Evolutionary conservation across 495 filamentous ascomycete species (phyloP).

Genomic region (Cetradonia linearis): DNA sequence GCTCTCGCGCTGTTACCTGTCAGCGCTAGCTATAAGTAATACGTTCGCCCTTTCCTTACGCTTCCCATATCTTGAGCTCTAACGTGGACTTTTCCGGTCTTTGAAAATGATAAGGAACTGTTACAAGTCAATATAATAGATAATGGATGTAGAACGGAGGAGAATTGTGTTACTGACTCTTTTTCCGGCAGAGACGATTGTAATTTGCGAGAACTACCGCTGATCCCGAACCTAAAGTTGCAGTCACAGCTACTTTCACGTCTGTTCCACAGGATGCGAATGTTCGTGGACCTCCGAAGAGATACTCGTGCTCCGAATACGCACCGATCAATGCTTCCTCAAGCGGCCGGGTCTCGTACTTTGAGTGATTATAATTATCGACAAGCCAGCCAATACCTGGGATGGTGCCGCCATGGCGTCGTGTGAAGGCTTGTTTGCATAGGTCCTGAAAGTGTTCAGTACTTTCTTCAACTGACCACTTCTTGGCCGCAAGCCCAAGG

Average conservation of each 20-base stretch:
- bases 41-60: constrained; percentile 27
- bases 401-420: constrained; percentile 30
- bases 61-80: constrained; percentile 45
- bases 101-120: constrained; percentile 34
- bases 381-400: constrained; percentile 30
- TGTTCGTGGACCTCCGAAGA: constrained; percentile 33
- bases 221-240: constrained; percentile 32
- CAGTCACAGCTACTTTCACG: constrained; percentile 39
- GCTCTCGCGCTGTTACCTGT: constrained; percentile 32
- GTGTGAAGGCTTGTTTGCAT: constrained; percentile 36
- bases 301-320: constrained; percentile 26
- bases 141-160: neutral
- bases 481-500: constrained; percentile 41
- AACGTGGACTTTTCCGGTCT: constrained; percentile 33
- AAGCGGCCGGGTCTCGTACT: constrained; percentile 36
- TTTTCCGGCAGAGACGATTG: constrained; percentile 28
- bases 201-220: constrained; percentile 44
- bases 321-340: constrained; percentile 28
- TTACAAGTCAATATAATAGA: neutral
- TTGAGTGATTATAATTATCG: constrained; percentile 31
- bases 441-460: constrained; percentile 35
- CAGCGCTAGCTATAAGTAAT: constrained; percentile 6
- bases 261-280: constrained; percentile 23
- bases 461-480: constrained; percentile 35
- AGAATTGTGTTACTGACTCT: neutral